A percentile compares a stretch with the other conserved stretches of the same genome.
Conservation (phyloP, 768 basidiomycete species). For the Rhodotorula paludigena region DNA sequence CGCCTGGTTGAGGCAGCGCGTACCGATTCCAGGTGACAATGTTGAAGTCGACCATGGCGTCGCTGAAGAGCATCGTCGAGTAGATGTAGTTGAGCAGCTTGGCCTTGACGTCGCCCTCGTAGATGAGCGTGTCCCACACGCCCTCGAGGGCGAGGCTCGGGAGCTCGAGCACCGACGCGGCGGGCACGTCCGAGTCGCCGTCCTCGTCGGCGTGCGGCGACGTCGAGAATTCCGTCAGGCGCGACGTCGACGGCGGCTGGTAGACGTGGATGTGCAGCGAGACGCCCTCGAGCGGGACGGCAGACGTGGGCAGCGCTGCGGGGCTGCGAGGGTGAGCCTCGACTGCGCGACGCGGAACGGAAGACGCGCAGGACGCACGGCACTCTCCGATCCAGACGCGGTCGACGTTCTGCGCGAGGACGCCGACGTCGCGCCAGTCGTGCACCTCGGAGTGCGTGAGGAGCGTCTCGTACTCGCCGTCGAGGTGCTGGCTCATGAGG, state of each 20-base stretch:
- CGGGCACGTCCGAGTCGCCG: slow-evolving; percentile 69
- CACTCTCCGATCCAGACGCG: slow-evolving; percentile 63
- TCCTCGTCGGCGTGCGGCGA: slow-evolving; percentile 50
- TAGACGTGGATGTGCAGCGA: slow-evolving; percentile 78
- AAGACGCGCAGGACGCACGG: slow-evolving; percentile 43
- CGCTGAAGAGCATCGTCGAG: slow-evolving; percentile 86
- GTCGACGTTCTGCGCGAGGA: slow-evolving; percentile 70
- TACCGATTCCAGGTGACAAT: slow-evolving; percentile 88
- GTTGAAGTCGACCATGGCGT: slow-evolving; percentile 58
- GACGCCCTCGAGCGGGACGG: slow-evolving; percentile 18
- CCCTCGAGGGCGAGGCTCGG: slow-evolving; percentile 81
- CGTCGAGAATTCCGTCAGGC: slow-evolving; percentile 59
- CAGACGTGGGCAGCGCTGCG: slow-evolving; percentile 16
- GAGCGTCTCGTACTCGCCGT: slow-evolving; percentile 60
- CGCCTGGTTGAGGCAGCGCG: slow-evolving; percentile 23
- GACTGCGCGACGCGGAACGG: fast-evolving
- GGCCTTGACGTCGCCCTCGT: slow-evolving; percentile 71
- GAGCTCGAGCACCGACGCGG: slow-evolving; percentile 82
- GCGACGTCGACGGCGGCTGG: slow-evolving; percentile 65
- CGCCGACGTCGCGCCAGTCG: slow-evolving; percentile 73
- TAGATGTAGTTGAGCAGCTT: slow-evolving; percentile 85
- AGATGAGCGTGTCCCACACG: slow-evolving; percentile 81
- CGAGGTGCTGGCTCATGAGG: slow-evolving; percentile 58
- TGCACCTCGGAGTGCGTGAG: slow-evolving; percentile 64
- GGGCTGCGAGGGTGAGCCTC: not conserved